Base-by-base conservation (phyloP, 1,284 basidiomycete species). In the Sphaerobolus stellatus region DNA sequence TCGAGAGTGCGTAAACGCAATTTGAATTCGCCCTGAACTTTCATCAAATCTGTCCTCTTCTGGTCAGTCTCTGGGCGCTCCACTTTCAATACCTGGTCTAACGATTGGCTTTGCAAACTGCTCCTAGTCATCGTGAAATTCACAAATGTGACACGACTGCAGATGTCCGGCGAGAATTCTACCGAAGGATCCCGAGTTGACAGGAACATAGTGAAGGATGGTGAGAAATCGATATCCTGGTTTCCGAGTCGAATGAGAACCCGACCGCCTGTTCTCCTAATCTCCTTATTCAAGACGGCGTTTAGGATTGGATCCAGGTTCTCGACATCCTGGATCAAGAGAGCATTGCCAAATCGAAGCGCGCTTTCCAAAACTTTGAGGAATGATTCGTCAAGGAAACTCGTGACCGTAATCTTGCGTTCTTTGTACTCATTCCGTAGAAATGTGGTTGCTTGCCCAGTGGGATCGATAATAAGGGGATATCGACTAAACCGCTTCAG, bases 71-170 rank as follows among this genome's bases (percentile, higher is more conserved):
- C 97, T 0, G 98, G 94, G 13, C 97, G 84, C 69, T 99, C 97
- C 43, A 93, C 92, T 68, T 96, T 96, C 59, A 99, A 83, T 2
- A 99, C 94, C 70, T 98, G 94, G 68, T 98, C 95, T 48, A 99
- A 81, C 0, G 95, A 97, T 71, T 99, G 97, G 60, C 94, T 98
- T 71, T 99, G 96, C 33, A 99, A 80, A 80, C 94, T 98, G 70
- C 94, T 94, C 57, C 95, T 84, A 0, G 97, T 99, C 93, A 99
- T 99, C 16, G 96, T 99, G 73, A 99, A 99, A 78, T 99, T 99
- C 77, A 99, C 96, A 67, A 99, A 98, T 0, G 96, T 97, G 33
- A 99, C 97, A 57, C 97, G 86, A 75, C 94, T 97, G 79, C 96
- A 99, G 59, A 99, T 94, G 69, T 99, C 96, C 1, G 97, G 94